Base-by-base conservation (phyloP, 169 alveolate species). In the Cryptosporidium baileyi region DNA sequence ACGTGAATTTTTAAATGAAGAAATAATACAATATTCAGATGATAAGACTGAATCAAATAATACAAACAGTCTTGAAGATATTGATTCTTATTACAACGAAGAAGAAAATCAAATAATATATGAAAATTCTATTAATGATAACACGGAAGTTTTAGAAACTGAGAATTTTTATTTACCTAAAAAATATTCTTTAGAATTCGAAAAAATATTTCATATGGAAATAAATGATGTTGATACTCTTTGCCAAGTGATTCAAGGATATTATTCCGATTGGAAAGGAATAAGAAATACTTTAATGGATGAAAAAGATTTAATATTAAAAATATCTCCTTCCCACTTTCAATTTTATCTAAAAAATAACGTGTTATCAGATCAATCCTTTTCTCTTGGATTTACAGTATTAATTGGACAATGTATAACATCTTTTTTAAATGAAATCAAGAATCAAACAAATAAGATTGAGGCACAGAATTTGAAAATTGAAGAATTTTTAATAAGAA, bases 351-450 rank as follows among this genome's bases (percentile, higher is more conserved):
- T 74, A 22, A 38, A 28, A 59, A 41, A 6, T 24, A 26, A 38
- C 0, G n/a, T n/a, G n/a, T n/a, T n/a, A n/a, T n/a, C n/a, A n/a
- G 51, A 43, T 43, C 36, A 51, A 19, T 60, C 85, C 22, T 74
- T 74, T 74, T 74, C 85, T 22, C 45, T 74, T 7, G 85, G 67
- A 15, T 54, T 74, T 34, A 54, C 85, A 1, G 85, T 74, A 22
- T 74, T 74, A 30, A 32, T 74, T 22, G 85, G 85, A 19, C 74
- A 74, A 19, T 74, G 85, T 34, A 34, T 74, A 3, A 3, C 13
- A 8, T 74, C 65, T 51, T 24, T 74, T 59, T 24, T 74, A 7
- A 30, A 51, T n/a, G 65, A 74, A 38, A 26, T 54, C 30, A 59
- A 74, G 19, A 47, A 74, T 5, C 7, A 6, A 0, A 11, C 13